These are phyloP conservation scores for Lachnellula suecica DNA, from an alignment of 2,329 filamentous ascomycete genomes.

Conservation along the genomic window DNA sequence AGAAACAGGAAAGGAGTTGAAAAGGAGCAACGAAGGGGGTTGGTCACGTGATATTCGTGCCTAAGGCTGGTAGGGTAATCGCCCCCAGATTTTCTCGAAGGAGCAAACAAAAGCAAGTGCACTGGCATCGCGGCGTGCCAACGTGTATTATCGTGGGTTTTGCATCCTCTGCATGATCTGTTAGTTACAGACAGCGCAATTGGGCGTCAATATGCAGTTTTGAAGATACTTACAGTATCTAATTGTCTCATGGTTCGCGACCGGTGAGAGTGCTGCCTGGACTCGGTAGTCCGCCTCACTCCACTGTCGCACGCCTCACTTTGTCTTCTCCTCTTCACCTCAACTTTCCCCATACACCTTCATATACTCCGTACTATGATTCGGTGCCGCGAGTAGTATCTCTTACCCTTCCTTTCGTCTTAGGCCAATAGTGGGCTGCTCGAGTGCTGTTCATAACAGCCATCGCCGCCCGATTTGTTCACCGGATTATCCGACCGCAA, in stretches of 20 bases:
- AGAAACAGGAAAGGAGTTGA: too few relatives aligned
- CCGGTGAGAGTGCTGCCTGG: slow-evolving; percentile 11
- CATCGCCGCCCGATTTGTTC: slow-evolving; percentile 11
- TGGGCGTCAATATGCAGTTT: not conserved
- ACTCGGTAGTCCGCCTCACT: slow-evolving; percentile 23
- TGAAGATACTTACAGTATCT: not conserved
- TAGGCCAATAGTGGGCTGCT: not conserved
- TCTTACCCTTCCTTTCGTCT: not conserved
- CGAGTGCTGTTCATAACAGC: not conserved
- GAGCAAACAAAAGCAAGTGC: not conserved
- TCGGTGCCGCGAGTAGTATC: slow-evolving; percentile 7
- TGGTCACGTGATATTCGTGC: not conserved
- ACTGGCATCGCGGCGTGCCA: not conserved
- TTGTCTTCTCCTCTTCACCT: slow-evolving; percentile 2
- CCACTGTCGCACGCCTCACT: slow-evolving; percentile 16
- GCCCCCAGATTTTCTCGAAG: not conserved
- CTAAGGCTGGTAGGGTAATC: not conserved
- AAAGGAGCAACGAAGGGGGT: not conserved
- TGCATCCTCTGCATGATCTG: not conserved
- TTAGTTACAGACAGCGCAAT: not conserved
- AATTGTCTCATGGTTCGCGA: not conserved
- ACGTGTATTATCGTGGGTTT: not conserved
- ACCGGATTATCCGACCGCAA: slow-evolving; percentile 9
- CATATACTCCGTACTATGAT: slow-evolving; percentile 8
- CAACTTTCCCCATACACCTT: not conserved